Conservation (phyloP, 805 yeast genomes). For the Candida rishiriensis region DNA sequence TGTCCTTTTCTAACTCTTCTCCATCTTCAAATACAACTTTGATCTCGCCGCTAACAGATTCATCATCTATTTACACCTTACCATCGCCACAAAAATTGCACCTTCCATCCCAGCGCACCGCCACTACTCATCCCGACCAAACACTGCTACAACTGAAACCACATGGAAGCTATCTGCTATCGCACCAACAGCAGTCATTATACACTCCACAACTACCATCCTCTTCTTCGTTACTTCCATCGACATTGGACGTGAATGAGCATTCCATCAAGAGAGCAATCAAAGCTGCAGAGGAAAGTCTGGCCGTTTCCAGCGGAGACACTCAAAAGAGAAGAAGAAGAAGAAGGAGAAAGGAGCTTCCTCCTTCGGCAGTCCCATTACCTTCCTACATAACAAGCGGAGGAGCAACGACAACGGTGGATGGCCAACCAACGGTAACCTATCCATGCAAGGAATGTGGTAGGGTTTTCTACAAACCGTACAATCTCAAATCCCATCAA, state of each 20-base stretch:
- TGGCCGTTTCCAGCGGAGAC: not conserved
- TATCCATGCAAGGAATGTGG: slow-evolving; percentile 41
- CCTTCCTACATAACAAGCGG: too few species aligned
- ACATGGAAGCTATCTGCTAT: not conserved
- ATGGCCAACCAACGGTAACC: slow-evolving; percentile 6
- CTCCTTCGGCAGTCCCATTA: not conserved
- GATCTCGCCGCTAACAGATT: not conserved
- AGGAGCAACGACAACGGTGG: not conserved
- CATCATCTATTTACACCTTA: not conserved
- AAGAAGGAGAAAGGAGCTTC: not conserved
- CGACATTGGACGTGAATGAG: not conserved
- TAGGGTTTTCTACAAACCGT: slow-evolving; percentile 43
- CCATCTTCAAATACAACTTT: not conserved
- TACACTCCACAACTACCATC: not conserved
- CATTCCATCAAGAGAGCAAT: not conserved
- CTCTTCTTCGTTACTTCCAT: not conserved
- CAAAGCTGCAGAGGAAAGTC: slow-evolving; percentile 1
- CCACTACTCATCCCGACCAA: not conserved
- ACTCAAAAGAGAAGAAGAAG: slow-evolving; percentile 1
- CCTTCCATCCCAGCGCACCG: slow-evolving; percentile 1
- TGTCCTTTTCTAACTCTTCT: not conserved
- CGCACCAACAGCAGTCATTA: too few species aligned
- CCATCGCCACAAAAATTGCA: slow-evolving; percentile 1
- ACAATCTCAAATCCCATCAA: slow-evolving; percentile 47
- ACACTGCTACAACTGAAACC: not conserved